A percentile compares a stretch with the other conserved stretches of the same genome.
These are phyloP conservation scores for Coemansia sp. DNA, from an alignment of 192 early-diverging fungal species.

Conservation along the genomic window DNA sequence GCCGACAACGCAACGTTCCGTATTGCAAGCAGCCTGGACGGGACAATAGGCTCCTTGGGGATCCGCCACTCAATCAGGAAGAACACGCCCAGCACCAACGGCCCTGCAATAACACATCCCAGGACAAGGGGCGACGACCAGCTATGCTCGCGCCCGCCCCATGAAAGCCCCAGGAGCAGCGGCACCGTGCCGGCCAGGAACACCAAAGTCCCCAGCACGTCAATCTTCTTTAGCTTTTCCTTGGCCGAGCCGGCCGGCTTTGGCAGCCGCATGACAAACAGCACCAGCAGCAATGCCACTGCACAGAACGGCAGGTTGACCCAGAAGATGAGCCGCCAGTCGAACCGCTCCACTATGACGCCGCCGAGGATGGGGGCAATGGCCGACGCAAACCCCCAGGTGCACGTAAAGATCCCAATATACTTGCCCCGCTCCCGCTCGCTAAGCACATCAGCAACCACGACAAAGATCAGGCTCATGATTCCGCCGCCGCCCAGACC, in stretches of 20 bases:
- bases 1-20: slow-evolving; percentile 56
- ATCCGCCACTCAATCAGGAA: slow-evolving; percentile 56
- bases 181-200: slow-evolving; percentile 46
- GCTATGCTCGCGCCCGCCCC: slow-evolving; percentile 56
- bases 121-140: slow-evolving; percentile 65
- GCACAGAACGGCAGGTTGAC: slow-evolving; percentile 81
- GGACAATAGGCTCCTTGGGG: slow-evolving; percentile 52
- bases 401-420: slow-evolving; percentile 72
- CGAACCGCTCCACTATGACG: slow-evolving; percentile 61
- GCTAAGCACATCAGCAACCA: slow-evolving; percentile 81
- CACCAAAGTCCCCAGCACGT: slow-evolving; percentile 45
- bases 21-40: slow-evolving; percentile 55
- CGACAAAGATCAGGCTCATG: slow-evolving; percentile 67
- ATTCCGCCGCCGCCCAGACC: slow-evolving; percentile 81
- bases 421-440: slow-evolving; percentile 83
- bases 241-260: slow-evolving; percentile 44
- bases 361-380: slow-evolving; percentile 85
- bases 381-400: slow-evolving; percentile 72
- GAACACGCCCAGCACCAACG: slow-evolving; percentile 50
- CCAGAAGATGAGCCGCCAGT: slow-evolving; percentile 71
- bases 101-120: slow-evolving; percentile 49
- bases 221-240: slow-evolving; percentile 62
- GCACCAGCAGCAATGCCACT: slow-evolving; percentile 53
- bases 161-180: slow-evolving; percentile 54
- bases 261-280: slow-evolving; percentile 58